Percentiles rank a stretch among this genome's conserved stretches.
These are phyloP conservation scores for Buxus sempervirens DNA, from an alignment of 164 flowering plant genomes.

Conservation along the genomic window DNA sequence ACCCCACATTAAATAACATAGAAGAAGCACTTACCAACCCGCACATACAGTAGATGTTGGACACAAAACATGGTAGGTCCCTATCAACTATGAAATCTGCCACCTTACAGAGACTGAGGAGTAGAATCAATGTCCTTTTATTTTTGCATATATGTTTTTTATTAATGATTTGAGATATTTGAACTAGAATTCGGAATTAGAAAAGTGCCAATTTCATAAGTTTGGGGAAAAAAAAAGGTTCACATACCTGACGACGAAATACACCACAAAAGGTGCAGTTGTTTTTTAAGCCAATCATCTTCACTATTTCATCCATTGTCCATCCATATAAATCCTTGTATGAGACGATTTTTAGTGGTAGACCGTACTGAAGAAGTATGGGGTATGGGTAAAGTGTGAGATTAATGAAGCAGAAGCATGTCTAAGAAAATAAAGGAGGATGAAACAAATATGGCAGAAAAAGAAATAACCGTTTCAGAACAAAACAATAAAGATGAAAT, in stretches of 20 bases:
- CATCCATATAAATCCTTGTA: constrained; percentile 96
- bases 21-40: not conserved
- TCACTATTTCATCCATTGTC: constrained; percentile 99
- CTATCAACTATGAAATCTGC: not conserved
- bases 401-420: not conserved
- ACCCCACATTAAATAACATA: too few relatives aligned
- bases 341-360: constrained; percentile 86
- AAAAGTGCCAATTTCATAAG: not conserved
- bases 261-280: constrained; percentile 99
- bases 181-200: not conserved
- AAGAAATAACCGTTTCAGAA: not conserved
- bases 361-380: constrained; percentile 63
- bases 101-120: not conserved
- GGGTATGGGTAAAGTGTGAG: not conserved
- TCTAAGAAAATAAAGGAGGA: not conserved
- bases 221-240: not conserved
- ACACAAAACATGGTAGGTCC: not conserved
- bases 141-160: not conserved
- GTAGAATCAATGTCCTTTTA: not conserved
- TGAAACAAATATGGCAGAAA: not conserved
- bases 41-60: not conserved
- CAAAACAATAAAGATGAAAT: not conserved
- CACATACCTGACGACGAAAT: constrained; percentile 87
- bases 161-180: not conserved
- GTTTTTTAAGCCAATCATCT: constrained; percentile 92